Evolutionary conservation across 768 basidiomycete genomes (phyloP).

Genomic region (Hygrophoropsis aurantiaca): DNA sequence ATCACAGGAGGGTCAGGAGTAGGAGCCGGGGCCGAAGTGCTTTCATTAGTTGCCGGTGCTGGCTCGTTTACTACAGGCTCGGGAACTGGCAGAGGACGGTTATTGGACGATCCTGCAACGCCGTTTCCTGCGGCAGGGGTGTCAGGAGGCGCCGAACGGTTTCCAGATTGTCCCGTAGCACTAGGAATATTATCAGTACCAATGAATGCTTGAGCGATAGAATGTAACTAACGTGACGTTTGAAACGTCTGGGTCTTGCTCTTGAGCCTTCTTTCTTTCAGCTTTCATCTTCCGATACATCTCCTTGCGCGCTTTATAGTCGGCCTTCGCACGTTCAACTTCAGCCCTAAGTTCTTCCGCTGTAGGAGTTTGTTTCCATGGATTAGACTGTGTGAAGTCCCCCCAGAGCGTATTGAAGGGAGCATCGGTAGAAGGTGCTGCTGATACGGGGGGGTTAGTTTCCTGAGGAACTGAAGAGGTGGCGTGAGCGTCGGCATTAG

Average conservation of each 20-base stretch:
- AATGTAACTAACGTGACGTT: constrained; percentile 22
- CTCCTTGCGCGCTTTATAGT: constrained; percentile 72
- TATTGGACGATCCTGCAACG: constrained; percentile 1
- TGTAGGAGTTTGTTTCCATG: background rate
- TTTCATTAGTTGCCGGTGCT: constrained; percentile 13
- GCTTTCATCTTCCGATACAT: constrained; percentile 61
- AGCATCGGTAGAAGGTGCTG: background rate
- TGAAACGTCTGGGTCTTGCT: constrained; percentile 15
- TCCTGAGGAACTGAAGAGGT: background rate
- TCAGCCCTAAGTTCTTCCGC: constrained; percentile 32
- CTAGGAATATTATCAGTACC: constrained; percentile 4
- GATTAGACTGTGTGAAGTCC: constrained; percentile 2
- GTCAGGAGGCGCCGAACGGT: constrained; percentile 12
- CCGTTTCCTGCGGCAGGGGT: constrained; percentile 2
- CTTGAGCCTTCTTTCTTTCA: constrained; percentile 40
- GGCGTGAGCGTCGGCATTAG: constrained; percentile 10
- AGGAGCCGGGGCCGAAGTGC: constrained; percentile 12
- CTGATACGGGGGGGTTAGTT: background rate
- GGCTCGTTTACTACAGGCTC: constrained; percentile 7
- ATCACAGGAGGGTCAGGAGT: constrained; percentile 17
- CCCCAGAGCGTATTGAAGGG: constrained; percentile 5
- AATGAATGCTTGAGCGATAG: constrained; percentile 7
- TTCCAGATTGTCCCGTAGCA: constrained; percentile 24
- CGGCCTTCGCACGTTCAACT: constrained; percentile 64
- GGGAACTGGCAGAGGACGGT: constrained; percentile 4